Conservation (phyloP, 768 basidiomycete genomes). For the Russula sp. region DNA sequence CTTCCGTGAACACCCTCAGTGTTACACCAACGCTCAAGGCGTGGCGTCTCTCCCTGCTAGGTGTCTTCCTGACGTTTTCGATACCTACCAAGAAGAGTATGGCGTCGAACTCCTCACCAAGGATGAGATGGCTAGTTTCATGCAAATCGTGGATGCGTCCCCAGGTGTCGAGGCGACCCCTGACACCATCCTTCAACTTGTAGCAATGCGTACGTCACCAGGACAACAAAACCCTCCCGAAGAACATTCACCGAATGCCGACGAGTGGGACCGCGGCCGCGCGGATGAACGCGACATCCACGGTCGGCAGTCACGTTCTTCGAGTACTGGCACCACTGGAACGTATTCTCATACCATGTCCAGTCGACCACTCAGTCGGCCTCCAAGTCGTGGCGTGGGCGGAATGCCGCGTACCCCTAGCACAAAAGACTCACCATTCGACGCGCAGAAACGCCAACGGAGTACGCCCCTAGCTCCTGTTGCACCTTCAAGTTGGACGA, state of each 20-base stretch:
- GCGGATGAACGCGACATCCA: constrained; percentile 31
- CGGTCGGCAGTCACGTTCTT: constrained; percentile 42
- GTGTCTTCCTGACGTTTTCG: constrained; percentile 65
- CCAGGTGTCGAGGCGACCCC: constrained; percentile 67
- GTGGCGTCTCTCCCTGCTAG: constrained; percentile 65
- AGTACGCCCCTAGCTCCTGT: constrained; percentile 52
- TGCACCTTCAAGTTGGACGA: constrained; percentile 74
- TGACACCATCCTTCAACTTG: constrained; percentile 51
- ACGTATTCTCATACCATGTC: constrained; percentile 29
- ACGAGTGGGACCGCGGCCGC: constrained; percentile 39
- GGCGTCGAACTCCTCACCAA: constrained; percentile 57
- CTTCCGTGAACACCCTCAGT: constrained; percentile 59
- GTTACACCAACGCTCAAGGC: constrained; percentile 50
- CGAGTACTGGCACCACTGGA: constrained; percentile 50
- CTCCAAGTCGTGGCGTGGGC: constrained; percentile 45
- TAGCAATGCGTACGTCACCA: constrained; percentile 39
- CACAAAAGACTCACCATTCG: constrained; percentile 54
- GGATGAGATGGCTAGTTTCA: constrained; percentile 58
- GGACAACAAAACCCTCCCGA: constrained; percentile 20
- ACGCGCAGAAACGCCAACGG: constrained; percentile 62
- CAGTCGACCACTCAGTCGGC: constrained; percentile 39
- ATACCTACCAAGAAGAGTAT: constrained; percentile 54
- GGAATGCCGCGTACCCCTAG: constrained; percentile 50
- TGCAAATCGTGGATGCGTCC: constrained; percentile 48
- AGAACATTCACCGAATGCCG: constrained; percentile 10